These are phyloP conservation scores for Russula foetens DNA, from an alignment of 768 basidiomycete species.

Conservation along the genomic window DNA sequence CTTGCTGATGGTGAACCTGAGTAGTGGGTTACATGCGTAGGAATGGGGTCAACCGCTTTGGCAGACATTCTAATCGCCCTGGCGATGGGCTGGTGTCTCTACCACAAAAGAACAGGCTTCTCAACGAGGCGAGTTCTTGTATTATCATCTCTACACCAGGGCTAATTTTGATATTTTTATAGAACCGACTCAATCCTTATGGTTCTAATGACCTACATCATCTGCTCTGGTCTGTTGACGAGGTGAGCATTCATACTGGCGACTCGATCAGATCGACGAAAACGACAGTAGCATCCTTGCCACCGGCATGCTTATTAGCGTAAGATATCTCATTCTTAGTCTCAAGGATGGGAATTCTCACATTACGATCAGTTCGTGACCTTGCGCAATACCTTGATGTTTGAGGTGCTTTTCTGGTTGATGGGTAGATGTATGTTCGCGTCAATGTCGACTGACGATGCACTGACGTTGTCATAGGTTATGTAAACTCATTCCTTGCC, in stretches of 20 bases:
- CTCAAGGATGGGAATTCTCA: background rate
- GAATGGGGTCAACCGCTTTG: slow-evolving; percentile 37
- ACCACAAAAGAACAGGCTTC: slow-evolving; percentile 41
- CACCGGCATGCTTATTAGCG: slow-evolving; percentile 10
- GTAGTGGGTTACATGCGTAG: slow-evolving; percentile 44
- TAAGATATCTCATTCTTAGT: background rate
- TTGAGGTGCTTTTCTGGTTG: slow-evolving; percentile 44
- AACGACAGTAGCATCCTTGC: slow-evolving; percentile 20
- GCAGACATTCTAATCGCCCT: slow-evolving; percentile 43
- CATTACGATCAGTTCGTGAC: slow-evolving; percentile 12
- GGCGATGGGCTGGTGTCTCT: slow-evolving; percentile 41
- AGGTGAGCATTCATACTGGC: slow-evolving; percentile 11
- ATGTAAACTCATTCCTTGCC: slow-evolving; percentile 44
- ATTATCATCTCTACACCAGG: background rate
- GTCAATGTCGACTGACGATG: background rate
- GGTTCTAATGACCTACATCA: slow-evolving; percentile 23
- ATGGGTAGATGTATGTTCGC: slow-evolving; percentile 41
- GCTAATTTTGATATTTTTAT: background rate
- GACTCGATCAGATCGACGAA: background rate
- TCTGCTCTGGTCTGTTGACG: slow-evolving; percentile 24
- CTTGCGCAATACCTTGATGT: slow-evolving; percentile 40
- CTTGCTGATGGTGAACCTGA: background rate
- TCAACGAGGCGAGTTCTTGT: slow-evolving; percentile 28
- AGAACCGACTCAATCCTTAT: slow-evolving; percentile 25
- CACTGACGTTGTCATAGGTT: slow-evolving; percentile 28